A percentile compares a stretch with the other conserved stretches of the same genome.
These are phyloP conservation scores for Lipomyces yamadae DNA, from an alignment of 805 yeast species.

Conservation along the genomic window DNA sequence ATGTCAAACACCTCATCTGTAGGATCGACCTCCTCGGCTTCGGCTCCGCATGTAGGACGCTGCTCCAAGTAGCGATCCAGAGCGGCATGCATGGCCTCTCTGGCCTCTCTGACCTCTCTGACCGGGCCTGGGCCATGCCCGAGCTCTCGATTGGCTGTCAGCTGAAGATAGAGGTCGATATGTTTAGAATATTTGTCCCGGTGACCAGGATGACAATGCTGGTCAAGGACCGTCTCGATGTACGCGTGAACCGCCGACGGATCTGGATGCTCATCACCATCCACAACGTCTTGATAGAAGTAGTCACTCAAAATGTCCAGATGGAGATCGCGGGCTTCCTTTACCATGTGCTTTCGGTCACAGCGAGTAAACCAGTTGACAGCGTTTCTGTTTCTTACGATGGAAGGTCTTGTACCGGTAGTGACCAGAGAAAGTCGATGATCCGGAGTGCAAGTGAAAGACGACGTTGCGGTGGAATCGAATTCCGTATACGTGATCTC, in stretches of 20 bases:
- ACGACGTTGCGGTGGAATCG: neutral
- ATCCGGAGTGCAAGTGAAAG: neutral
- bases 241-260: neutral
- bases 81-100: neutral
- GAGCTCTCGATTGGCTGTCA: no score
- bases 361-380: neutral
- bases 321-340: constrained; percentile 1
- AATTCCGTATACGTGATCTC: neutral
- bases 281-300: neutral
- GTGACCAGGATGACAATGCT: neutral
- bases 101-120: neutral
- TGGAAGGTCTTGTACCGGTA: neutral
- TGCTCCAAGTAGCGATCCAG: neutral
- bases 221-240: neutral
- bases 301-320: constrained; percentile 1
- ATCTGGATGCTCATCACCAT: neutral
- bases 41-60: neutral
- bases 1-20: neutral
- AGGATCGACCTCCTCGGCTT: neutral
- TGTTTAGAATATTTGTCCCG: neutral
- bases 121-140: neutral
- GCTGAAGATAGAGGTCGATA: neutral
- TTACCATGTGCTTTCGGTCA: neutral
- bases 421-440: neutral
- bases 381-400: neutral